These are phyloP conservation scores for Trypanosoma conorhini DNA, from an alignment of 208 protist species.

Conservation along the genomic window DNA sequence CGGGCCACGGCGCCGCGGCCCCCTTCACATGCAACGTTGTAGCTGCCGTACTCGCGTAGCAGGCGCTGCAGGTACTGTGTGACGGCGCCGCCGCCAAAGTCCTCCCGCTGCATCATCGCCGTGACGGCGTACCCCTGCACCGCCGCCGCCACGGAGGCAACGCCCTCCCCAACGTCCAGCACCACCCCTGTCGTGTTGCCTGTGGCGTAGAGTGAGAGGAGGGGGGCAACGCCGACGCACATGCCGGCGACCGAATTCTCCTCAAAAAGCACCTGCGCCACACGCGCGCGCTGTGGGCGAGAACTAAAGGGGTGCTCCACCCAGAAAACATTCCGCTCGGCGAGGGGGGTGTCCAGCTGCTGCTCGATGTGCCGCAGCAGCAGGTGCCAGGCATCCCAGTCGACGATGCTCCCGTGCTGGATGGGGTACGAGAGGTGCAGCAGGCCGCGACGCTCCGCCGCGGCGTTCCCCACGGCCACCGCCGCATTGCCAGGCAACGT, in stretches of 20 bases:
- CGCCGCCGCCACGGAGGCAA: constrained; percentile 49
- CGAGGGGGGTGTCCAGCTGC: constrained; percentile 6
- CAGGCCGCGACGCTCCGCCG: constrained; percentile 45
- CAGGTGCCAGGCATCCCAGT: constrained; percentile 40
- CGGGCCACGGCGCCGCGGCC: not conserved
- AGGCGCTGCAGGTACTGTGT: constrained; percentile 52
- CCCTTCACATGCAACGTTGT: constrained; percentile 3
- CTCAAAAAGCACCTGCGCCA: constrained; percentile 64
- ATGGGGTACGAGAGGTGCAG: constrained; percentile 71
- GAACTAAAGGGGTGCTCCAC: constrained; percentile 69
- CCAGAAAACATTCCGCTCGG: constrained; percentile 11
- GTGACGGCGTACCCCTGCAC: constrained; percentile 53
- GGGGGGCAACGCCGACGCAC: constrained; percentile 50
- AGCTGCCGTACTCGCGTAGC: constrained; percentile 45
- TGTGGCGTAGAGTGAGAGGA: constrained; percentile 65
- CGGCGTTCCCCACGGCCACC: constrained; percentile 29
- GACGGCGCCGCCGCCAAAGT: constrained; percentile 43
- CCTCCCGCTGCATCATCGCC: constrained; percentile 46
- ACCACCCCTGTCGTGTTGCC: constrained; percentile 62
- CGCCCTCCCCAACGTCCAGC: constrained; percentile 59
- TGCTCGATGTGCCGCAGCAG: constrained; percentile 34
- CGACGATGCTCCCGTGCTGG: constrained; percentile 52
- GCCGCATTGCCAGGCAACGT: not conserved
- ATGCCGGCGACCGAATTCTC: constrained; percentile 27
- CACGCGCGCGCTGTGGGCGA: constrained; percentile 47